Evolutionary conservation across 2,329 filamentous ascomycete genomes (phyloP), one percentile per base, ranked within the genome.

Genomic region (Stemphylium beticola): DNA sequence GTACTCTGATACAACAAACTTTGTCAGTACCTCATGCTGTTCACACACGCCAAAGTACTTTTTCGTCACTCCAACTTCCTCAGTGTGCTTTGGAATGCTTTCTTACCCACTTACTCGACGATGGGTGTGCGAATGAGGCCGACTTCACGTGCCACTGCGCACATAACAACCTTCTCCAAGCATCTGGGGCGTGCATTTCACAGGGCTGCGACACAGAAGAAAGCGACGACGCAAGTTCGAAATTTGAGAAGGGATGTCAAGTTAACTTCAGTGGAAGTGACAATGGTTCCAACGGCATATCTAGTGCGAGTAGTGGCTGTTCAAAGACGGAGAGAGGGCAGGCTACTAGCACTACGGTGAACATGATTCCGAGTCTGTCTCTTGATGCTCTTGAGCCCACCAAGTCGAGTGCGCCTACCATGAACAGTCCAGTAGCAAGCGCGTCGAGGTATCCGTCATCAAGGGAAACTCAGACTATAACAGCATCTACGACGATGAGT

Each of bases 121-220:
- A 67, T 42, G 58, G 59, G 3, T 67, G 65, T 38, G 47, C 38
- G 4, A 51, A 40, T 32, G 63, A 66, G 31, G 48, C 55, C 5
- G 65, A 67, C 36, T 64, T 67, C 47, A 20, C 49, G 17, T 67
- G 65, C 20, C 65, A 67, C 24, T 67, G 65, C 33, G 37, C 41
- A 4, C 36, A 24, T 2, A 58, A 54, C 0, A 55, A 57, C 4
- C 41, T 64, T 12, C 36, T 63, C 7, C 36, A 48, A 11, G 52
- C 53, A 32, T 52, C 56, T 15, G 40, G 51, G 10, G 17, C 40
- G 11, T 66, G 63, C 26, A 44, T 66, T 9, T n/a, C 40, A 31
- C 53, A 60, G 43, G 43, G 45, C 2, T 66, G 61, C 29, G 48
- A 43, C 22, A 18, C 34, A 7, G 10, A 31, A 7, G 53, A 62